Percentiles rank a stretch among this genome's conserved stretches.
These are phyloP conservation scores for Odontarrhena argentea DNA, from an alignment of 345 rosid genomes.

Conservation along the genomic window DNA sequence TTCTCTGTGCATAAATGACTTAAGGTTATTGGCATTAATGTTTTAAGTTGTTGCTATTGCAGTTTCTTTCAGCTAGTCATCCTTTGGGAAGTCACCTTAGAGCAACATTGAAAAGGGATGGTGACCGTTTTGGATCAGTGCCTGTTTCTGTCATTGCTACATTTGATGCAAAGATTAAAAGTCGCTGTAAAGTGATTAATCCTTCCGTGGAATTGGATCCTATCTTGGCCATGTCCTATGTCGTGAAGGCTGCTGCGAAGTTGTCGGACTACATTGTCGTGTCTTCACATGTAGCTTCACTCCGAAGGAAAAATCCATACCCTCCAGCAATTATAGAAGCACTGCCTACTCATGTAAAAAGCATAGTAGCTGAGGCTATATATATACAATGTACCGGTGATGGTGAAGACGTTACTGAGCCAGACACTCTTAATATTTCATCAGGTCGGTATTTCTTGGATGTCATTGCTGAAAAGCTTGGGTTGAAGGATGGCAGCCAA, in stretches of 20 bases:
- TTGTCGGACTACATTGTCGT: conserved; percentile 47
- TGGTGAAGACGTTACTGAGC: conserved; percentile 47
- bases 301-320: conserved; percentile 55
- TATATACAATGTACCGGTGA: conserved; percentile 49
- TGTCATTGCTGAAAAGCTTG: conserved; percentile 61
- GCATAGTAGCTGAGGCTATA: conserved; percentile 47
- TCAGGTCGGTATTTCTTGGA: conserved; percentile 66
- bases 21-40: neutral
- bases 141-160: conserved; percentile 67
- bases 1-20: no score
- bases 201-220: conserved; percentile 61
- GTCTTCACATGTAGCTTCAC: conserved; percentile 48
- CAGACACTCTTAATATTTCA: conserved; percentile 51
- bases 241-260: conserved; percentile 63
- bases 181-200: conserved; percentile 60
- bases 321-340: conserved; percentile 50
- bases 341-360: conserved; percentile 36
- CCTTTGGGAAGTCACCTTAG: conserved; percentile 75
- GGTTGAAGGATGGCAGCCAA: conserved; percentile 57
- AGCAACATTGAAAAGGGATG: conserved; percentile 59
- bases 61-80: conserved; percentile 69
- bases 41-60: conserved; percentile 24
- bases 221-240: conserved; percentile 51
- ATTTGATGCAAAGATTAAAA: conserved; percentile 59
- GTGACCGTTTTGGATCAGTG: conserved; percentile 55